Evolutionary conservation across 805 yeast genomes (phyloP), one percentile per base, ranked within the genome.

Genomic region (Suhomyces emberorum): DNA sequence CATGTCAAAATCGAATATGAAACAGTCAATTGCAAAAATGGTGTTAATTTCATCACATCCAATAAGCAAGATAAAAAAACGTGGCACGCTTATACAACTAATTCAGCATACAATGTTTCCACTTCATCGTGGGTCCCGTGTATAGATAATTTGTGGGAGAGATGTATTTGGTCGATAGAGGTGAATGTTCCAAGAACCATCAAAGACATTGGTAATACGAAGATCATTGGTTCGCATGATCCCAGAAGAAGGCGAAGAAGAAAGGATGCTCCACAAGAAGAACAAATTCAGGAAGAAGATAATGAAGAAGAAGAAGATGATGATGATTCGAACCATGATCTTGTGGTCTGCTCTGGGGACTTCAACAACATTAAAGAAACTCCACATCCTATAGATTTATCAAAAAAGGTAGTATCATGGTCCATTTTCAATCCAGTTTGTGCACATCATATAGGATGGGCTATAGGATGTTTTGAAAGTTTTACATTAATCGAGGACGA

Each of bases 61-160:
- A 56, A 60, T 8, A 66, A 72, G 31, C 65, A 80, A 1, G 67
- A 69, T 43, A 55, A 70, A 39, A 58, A 65, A 23, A 61, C 64
- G 31, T 88, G 96, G 95, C 93, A 83, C 51, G 95, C 87, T 2
- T 88, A 84, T 58, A 91, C 98, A 0, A 70, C 77, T 1, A 89
- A 91, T 52, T 72, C 86, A 4, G 88, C 87, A 19, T 61, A 81
- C 30, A 87, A 88, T 12, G 72, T 83, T 3, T 77, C 93, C 11
- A 85, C 98, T 0, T 86, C 96, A 2, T 83, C 88, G n/a, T 93
- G 99, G 99, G 84, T 93, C 32, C 99, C 99, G 0, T 93, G 98
- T 55, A 73, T 93, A 4, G 97, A 93, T 46, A 85, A 83, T 30
- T 58, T 88, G 21, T 83, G 89, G 76, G 96, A 88, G 49, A 76